Evolutionary conservation across 306 rosid species (phyloP), one percentile per base, ranked within the genome.

Genomic region (Oxytropis ochrocephala): DNA sequence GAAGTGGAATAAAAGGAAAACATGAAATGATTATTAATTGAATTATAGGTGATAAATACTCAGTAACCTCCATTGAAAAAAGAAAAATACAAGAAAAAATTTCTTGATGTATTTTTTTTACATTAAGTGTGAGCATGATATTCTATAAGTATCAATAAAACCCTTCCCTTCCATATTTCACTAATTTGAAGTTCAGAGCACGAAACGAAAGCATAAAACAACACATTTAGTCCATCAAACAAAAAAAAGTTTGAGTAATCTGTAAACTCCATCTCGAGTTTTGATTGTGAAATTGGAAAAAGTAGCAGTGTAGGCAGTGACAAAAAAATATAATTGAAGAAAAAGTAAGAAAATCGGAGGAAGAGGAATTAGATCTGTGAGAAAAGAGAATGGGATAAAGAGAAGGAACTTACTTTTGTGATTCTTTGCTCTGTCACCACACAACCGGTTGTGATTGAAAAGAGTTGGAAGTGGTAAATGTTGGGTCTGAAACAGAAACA

Each of bases 361-460:
- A 13, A 8, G 9, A 42, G 8, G 55, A 75, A 43, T 18, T 66
- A 81, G 85, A 81, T 81, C 79, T 42, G 42, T 47, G 43, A 39
- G 3, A 54, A 5, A 72, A 72, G 2, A 64, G 19, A 61, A 61
- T 58, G 29, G 4, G 12, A 33, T 0, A 19, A 35, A 61, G 36
- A n/a, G 58, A 52, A 48, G 54, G 27, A 16, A 63, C 35, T 11
- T n/a, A 21, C 52, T 16, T 59, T 0, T 58, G 46, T 33, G 43
- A 24, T 3, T 55, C 17, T 58, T 4, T 33, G 27, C 11, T 43
- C 16, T 24, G 59, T 29, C 27, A 18, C 57, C n/a, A n/a, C n/a
- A n/a, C n/a, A n/a, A n/a, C n/a, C 13, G 13, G 13, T 12, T 24
- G 60, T 7, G 29, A 8, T 50, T 10, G n/a, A 27, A 54, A 2